Conservation (phyloP, 345 rosid species). For the thale cress (Arabidopsis thaliana) region TAIR10.1 NC_003075.7:16844501-16845000, state of each 20-base stretch:
- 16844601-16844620: background rate
- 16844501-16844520: background rate
- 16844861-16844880: background rate
- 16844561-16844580: background rate
- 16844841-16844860: background rate
- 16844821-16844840: background rate
- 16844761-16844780: background rate
- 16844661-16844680: background rate
- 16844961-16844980: background rate
- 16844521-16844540: background rate
- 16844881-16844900: background rate
- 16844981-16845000: background rate
- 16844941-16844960: background rate
- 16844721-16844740: background rate
- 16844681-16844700: background rate
- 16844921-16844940: constrained; percentile 4
- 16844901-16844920: constrained; percentile 12
- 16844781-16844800: background rate
- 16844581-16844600: background rate
- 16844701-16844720: background rate
- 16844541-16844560: background rate
- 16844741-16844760: background rate
- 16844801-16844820: background rate
- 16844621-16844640: too few relatives aligned
- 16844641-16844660: background rate